A percentile compares a stretch with the other conserved stretches of the same genome.
These are phyloP conservation scores for Pleurotus eryngii DNA, from an alignment of 768 basidiomycete species.

Conservation along the genomic window DNA sequence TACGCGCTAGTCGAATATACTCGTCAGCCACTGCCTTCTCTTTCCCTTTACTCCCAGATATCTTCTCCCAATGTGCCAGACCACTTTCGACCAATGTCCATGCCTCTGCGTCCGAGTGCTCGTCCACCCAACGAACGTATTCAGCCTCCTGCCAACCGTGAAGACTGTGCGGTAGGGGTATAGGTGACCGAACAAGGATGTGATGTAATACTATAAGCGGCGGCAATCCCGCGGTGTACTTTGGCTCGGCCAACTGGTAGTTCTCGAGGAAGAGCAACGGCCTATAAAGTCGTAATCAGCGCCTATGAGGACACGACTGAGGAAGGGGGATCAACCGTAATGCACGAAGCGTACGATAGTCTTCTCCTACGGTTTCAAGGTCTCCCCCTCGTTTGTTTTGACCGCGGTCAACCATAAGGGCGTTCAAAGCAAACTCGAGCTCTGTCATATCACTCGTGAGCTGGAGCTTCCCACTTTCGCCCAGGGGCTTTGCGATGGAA, in stretches of 20 bases:
- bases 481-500: conserved; percentile 88
- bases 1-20: conserved; percentile 65
- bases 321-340: conserved; percentile 59
- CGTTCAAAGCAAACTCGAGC: conserved; percentile 87
- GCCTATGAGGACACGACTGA: conserved; percentile 1
- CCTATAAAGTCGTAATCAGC: conserved; percentile 34
- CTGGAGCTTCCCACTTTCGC: conserved; percentile 92
- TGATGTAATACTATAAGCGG: conserved; percentile 89
- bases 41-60: conserved; percentile 53
- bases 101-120: conserved; percentile 80
- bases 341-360: conserved; percentile 81
- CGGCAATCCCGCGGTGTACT: conserved; percentile 74
- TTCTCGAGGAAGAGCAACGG: conserved; percentile 90
- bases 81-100: conserved; percentile 79
- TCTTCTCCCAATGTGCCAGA: conserved; percentile 74
- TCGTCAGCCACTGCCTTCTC: conserved; percentile 46
- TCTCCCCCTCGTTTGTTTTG: conserved; percentile 60
- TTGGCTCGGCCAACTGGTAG: conserved; percentile 56
- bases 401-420: conserved; percentile 62
- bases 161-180: conserved; percentile 81
- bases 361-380: conserved; percentile 77
- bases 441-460: conserved; percentile 96
- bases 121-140: conserved; percentile 95
- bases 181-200: conserved; percentile 83
- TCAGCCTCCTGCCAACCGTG: conserved; percentile 96